Evolutionary conservation across 257 asterid genomes (phyloP).

Genomic region (Rehmannia glutinosa): DNA sequence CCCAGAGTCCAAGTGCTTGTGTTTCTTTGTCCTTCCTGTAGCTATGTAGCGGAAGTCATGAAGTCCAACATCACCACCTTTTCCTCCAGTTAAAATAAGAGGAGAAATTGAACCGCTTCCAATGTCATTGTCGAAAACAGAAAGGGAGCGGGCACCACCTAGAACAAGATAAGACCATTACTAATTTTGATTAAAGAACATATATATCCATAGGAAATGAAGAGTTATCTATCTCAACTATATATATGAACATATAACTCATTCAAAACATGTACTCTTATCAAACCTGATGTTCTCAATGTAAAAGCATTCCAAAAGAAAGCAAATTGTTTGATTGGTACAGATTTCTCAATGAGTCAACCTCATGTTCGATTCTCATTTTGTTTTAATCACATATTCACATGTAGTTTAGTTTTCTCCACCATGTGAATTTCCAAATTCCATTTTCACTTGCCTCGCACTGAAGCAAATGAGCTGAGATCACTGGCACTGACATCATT

Average conservation of each 20-base stretch:
- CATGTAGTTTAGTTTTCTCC: not conserved
- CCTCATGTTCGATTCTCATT: not conserved
- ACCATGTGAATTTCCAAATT: not conserved
- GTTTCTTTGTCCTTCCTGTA: conserved; percentile 88
- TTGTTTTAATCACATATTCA: not conserved
- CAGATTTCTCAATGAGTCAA: not conserved
- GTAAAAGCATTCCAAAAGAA: too few relatives aligned
- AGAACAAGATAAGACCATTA: conserved; percentile 16
- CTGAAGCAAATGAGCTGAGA: not conserved
- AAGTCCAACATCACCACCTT: conserved; percentile 93
- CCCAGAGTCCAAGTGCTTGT: conserved; percentile 59
- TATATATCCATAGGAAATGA: too few relatives aligned
- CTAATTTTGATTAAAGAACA: too few relatives aligned
- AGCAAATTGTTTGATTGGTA: not conserved
- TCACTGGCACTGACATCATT: not conserved
- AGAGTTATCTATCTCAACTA: not conserved
- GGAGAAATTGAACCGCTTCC: conserved; percentile 97
- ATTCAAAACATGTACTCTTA: not conserved
- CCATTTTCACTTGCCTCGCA: not conserved
- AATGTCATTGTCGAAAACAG: conserved; percentile 86
- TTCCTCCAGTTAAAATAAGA: conserved; percentile 91
- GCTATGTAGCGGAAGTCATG: conserved; percentile 99
- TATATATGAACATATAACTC: not conserved
- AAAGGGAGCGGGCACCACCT: conserved; percentile 93
- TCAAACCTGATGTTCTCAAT: too few relatives aligned